These are phyloP conservation scores for Babesia bigemina DNA, from an alignment of 169 alveolate species.

Conservation along the genomic window DNA sequence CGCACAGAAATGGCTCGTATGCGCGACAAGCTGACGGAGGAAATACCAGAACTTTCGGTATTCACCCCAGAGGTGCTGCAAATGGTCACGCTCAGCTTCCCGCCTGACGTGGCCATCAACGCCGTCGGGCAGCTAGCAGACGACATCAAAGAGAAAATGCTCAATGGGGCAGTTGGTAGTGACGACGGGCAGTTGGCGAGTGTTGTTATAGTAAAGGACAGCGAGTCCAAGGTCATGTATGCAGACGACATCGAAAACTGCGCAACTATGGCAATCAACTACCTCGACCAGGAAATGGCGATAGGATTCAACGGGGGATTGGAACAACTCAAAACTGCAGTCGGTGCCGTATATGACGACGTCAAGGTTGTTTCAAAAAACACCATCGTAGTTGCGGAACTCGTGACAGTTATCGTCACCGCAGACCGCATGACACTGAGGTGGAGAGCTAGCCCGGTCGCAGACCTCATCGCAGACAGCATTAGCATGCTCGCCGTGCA, in stretches of 20 bases:
- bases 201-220: conserved; percentile 59
- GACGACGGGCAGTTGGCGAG: conserved; percentile 52
- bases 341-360: conserved; percentile 67
- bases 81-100: conserved; percentile 63
- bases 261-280: conserved; percentile 60
- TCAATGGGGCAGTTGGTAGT: neutral
- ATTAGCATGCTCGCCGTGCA: conserved; percentile 72
- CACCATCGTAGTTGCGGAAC: conserved; percentile 11
- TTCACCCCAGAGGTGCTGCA: conserved; percentile 80
- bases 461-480: conserved; percentile 79
- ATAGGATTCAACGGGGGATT: conserved; percentile 61
- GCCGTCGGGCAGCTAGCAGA: conserved; percentile 63
- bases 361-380: conserved; percentile 36
- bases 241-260: conserved; percentile 69
- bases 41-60: conserved; percentile 71
- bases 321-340: conserved; percentile 51
- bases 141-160: conserved; percentile 13
- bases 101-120: conserved; percentile 32
- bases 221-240: conserved; percentile 54
- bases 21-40: conserved; percentile 75
- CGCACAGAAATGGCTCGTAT: conserved; percentile 86
- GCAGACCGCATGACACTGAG: conserved; percentile 29
- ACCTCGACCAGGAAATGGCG: conserved; percentile 69
- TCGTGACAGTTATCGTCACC: conserved; percentile 20
- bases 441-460: conserved; percentile 73